Percentiles rank a stretch among this genome's conserved stretches.
phyloP scores from a whole-genome alignment of 768 basidiomycete species.

The Trametopsis cervina region DNA sequence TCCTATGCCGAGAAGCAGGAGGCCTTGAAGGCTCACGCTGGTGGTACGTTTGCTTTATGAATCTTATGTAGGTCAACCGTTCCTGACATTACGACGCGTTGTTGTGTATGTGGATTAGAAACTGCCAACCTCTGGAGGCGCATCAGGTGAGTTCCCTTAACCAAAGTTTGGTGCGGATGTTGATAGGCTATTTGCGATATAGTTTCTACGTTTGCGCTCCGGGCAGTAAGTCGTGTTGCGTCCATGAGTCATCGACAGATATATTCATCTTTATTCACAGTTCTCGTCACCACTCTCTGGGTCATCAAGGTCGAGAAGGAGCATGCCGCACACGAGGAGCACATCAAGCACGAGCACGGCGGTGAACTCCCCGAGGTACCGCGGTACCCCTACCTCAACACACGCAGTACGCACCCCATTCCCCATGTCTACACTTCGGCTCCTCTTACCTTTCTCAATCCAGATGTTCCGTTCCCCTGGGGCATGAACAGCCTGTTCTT shows the following conservation, averaged over 20 bases:
- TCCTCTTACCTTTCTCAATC: neutral
- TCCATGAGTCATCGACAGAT: neutral
- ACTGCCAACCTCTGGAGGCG: conserved; percentile 81
- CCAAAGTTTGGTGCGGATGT: too few relatives aligned
- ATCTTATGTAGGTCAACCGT: neutral
- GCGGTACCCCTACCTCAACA: conserved; percentile 73
- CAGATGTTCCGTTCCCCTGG: conserved; percentile 76
- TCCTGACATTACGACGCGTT: neutral
- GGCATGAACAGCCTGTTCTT: conserved; percentile 79
- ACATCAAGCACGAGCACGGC: conserved; percentile 64
- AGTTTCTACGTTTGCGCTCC: conserved; percentile 76
- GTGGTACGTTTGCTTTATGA: conserved; percentile 14
- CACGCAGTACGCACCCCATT: conserved; percentile 31
- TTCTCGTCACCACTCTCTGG: conserved; percentile 31
- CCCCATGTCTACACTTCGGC: neutral
- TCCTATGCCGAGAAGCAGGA: conserved; percentile 17
- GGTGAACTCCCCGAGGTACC: conserved; percentile 67
- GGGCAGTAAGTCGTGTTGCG: conserved; percentile 44
- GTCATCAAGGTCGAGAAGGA: conserved; percentile 49
- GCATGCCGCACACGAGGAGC: conserved; percentile 66
- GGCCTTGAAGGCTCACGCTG: conserved; percentile 18
- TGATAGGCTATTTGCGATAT: neutral
- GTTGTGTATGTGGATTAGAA: conserved; percentile 34
- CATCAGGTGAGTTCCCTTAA: conserved; percentile 62
- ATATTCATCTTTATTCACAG: conserved; percentile 10